Base-by-base conservation (phyloP, 495 filamentous ascomycete species). In the Elaphomyces granulatus region DNA sequence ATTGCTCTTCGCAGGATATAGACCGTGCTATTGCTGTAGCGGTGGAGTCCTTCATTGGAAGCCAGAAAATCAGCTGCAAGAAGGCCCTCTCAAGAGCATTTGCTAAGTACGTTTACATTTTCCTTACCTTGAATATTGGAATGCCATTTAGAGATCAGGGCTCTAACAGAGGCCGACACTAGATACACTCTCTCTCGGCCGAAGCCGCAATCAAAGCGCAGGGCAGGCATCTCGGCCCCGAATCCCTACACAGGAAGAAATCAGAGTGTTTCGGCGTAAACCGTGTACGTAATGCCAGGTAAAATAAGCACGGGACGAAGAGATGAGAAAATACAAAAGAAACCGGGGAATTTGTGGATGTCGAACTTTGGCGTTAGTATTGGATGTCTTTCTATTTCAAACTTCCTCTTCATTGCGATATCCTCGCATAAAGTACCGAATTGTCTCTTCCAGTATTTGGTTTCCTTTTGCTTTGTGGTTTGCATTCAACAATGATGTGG, bases 11-110 rank as follows among this genome's bases (percentile, higher is more conserved):
- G 12, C 74, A 78, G 42, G 92, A 99, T 54, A 93, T 99, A 43
- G 92, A 99, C 60, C 81, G 90, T 40, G 92, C 90, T 35, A 96
- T 99, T 50, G 87, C 87, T 4, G 92, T 96, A 10, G 92, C 90
- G 1, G 86, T 99, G 8, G 88, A 99, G 36, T 86, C 79, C 15
- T 99, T 99, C 57, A 83, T 99, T 19, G 83, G 85, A 43, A 87
- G 80, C 44, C 92, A 99, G 60, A 99, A 99, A 65, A 78, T 96
- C 49, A 87, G 81, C 67, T 87, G 82, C 64, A 99, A 96, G 77
- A 95, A 94, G 71, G 87, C 90, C 20, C 74, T 99, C 38, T 84
- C 84, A 8, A 71, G 92, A 42, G 87, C 92, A 12, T 99, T 99
- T 74, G 87, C 92, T 44, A 99, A 99, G 73, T 99, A 94, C 47